These are phyloP conservation scores for Emericellopsis atlantica DNA, from an alignment of 2,329 filamentous ascomycete species.

Conservation along the genomic window DNA sequence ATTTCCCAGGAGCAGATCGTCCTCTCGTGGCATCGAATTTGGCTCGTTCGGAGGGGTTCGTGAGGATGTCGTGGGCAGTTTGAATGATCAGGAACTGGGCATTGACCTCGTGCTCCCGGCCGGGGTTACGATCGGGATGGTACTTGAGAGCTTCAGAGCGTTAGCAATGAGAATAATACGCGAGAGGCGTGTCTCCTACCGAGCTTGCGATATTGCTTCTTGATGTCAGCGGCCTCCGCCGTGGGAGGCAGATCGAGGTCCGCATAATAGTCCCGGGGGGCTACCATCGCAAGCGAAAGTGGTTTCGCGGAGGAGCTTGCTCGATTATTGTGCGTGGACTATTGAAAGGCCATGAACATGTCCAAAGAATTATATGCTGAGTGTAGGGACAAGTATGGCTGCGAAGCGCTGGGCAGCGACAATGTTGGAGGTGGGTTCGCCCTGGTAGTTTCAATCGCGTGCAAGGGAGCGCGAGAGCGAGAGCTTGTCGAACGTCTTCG, in stretches of 20 bases:
- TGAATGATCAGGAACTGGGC: slow-evolving; percentile 79
- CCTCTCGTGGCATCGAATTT: slow-evolving; percentile 39
- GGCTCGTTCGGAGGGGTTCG: slow-evolving; percentile 33
- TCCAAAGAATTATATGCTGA: no score
- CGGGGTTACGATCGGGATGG: slow-evolving; percentile 82
- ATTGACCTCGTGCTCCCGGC: slow-evolving; percentile 66
- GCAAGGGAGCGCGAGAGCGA: no score
- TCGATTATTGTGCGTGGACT: no score
- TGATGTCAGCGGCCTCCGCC: slow-evolving; percentile 64
- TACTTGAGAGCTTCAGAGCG: slow-evolving; percentile 58
- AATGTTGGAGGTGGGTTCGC: no score
- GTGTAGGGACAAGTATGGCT: no score
- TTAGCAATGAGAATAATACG: background rate
- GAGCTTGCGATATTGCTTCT: slow-evolving; percentile 76
- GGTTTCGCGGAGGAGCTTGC: no score
- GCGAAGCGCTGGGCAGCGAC: no score
- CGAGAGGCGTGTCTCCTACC: slow-evolving; percentile 32
- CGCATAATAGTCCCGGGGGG: slow-evolving; percentile 67
- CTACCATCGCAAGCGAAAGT: slow-evolving; percentile 14
- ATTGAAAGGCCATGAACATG: no score
- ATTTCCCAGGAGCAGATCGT: slow-evolving; percentile 15
- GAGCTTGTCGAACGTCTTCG: no score
- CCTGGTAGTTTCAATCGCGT: no score
- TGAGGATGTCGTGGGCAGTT: slow-evolving; percentile 66
- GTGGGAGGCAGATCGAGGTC: slow-evolving; percentile 61